Evolutionary conservation across 1,284 basidiomycete species (phyloP), one percentile per base, ranked within the genome.

Genomic region (Ganoderma sinense): DNA sequence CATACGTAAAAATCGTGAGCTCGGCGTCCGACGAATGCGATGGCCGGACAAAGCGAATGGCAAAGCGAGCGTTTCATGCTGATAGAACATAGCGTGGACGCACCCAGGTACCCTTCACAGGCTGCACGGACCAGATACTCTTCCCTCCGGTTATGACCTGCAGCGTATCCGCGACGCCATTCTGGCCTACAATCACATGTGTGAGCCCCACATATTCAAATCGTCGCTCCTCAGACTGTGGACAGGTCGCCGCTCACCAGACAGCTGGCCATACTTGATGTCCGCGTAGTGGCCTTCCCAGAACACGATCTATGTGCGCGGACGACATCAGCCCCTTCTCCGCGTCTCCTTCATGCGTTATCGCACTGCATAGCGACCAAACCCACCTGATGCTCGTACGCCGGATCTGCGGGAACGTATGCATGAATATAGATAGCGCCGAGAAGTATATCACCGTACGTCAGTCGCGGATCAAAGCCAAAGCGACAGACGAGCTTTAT

Each of bases 111-210:
- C 75, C 75, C 68, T 75, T 77, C 45, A 71, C 75, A 33, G 76
- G 75, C 65, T 72, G 72, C 26, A 76, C 75, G 26, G 75, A 75
- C 76, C 76, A 77, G 60, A 77, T 72, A 67, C 71, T 75, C 70
- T 75, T 70, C 7, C 76, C 76, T 16, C 76, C 75, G 48, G 75
- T 76, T 69, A 77, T 76, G 43, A 76, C 73, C 58, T 77, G 76
- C 29, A 77, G 70, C 41, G 73, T 75, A 45, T 77, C 76, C 59
- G 72, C 74, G 20, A 75, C 71, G 18, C 74, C 75, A 59, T 73
- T 76, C 53, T 77, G 75, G 26, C 75, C 76, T 74, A 69, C 33
- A 60, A 29, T 53, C 51, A 56, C 43, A 62, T 67, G 51, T 48
- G 62, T 61, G 55, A 39, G 23, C 40, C 36, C 20, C 60, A 53